These are phyloP conservation scores for Fraxinus nigra DNA, from an alignment of 305 asterid species.

Conservation along the genomic window DNA sequence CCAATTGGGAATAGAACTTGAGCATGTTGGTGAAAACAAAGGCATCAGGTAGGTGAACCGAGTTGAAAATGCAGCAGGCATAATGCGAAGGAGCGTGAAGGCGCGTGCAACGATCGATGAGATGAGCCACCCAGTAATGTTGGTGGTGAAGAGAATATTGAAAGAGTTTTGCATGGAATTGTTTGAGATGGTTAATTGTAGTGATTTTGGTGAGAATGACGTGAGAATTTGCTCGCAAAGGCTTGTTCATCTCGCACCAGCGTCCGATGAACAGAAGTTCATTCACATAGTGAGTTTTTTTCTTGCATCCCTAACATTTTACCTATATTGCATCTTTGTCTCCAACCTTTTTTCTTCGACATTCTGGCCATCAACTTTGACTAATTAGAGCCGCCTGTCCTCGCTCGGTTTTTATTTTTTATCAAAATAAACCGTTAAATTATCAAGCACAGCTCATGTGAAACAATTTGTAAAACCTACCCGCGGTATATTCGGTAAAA, in stretches of 20 bases:
- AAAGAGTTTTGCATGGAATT: slow-evolving; percentile 58
- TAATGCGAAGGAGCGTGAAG: slow-evolving; percentile 53
- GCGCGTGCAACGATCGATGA: slow-evolving; percentile 52
- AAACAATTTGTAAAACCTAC: background rate
- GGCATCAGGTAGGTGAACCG: slow-evolving; percentile 41
- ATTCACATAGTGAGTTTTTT: background rate
- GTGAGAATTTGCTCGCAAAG: slow-evolving; percentile 13
- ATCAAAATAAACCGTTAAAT: background rate
- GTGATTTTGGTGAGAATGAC: slow-evolving; percentile 29
- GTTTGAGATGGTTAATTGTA: slow-evolving; percentile 38
- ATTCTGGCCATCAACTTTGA: background rate
- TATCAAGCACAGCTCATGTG: background rate
- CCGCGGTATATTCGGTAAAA: background rate
- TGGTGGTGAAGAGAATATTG: slow-evolving; percentile 40
- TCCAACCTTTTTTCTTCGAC: background rate
- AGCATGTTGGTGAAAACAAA: slow-evolving; percentile 49
- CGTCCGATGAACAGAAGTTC: background rate
- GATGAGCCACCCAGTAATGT: slow-evolving; percentile 45
- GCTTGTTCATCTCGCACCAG: background rate
- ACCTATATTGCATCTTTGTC: background rate
- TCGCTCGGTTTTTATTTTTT: background rate
- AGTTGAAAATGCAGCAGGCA: slow-evolving; percentile 37
- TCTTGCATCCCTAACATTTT: background rate
- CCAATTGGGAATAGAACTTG: slow-evolving; percentile 42
- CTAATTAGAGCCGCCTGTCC: background rate